Evolutionary conservation across 352 stramenopile genomes (phyloP).

Genomic region (Phytopythium sindhum): DNA sequence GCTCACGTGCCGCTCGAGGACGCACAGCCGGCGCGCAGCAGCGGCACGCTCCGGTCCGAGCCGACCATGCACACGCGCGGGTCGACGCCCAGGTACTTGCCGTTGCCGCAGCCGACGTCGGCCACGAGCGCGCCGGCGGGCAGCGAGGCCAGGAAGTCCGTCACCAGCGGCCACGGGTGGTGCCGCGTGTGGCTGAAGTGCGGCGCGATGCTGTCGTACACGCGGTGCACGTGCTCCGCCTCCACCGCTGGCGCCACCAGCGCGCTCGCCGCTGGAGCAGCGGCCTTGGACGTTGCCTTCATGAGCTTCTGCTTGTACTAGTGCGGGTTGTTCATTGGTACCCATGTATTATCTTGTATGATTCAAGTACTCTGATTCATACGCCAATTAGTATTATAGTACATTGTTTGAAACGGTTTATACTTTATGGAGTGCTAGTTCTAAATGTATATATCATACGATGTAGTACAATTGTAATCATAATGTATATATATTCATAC

Average conservation of each 20-base stretch:
- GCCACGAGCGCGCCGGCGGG: conserved; percentile 53
- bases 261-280: no score
- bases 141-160: conserved; percentile 48
- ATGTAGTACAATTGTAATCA: no score
- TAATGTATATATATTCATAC: no score
- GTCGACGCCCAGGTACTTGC: conserved; percentile 77
- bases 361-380: no score
- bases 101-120: conserved; percentile 81
- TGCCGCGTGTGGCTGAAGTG: conserved; percentile 86
- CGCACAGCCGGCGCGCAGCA: conserved; percentile 48
- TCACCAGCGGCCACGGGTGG: conserved; percentile 76
- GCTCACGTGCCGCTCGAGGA: not conserved
- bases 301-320: no score
- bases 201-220: conserved; percentile 82
- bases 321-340: no score
- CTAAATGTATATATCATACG: no score
- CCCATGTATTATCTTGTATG: no score
- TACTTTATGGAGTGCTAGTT: no score
- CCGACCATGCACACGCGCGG: conserved; percentile 60
- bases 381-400: no score
- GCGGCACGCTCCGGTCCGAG: conserved; percentile 68
- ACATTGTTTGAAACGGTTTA: no score
- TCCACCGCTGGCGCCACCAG: conserved; percentile 59
- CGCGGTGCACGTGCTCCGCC: conserved; percentile 76
- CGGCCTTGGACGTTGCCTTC: no score